These are phyloP conservation scores for Acmispon strigosus DNA, from an alignment of 306 rosid genomes.

Conservation along the genomic window DNA sequence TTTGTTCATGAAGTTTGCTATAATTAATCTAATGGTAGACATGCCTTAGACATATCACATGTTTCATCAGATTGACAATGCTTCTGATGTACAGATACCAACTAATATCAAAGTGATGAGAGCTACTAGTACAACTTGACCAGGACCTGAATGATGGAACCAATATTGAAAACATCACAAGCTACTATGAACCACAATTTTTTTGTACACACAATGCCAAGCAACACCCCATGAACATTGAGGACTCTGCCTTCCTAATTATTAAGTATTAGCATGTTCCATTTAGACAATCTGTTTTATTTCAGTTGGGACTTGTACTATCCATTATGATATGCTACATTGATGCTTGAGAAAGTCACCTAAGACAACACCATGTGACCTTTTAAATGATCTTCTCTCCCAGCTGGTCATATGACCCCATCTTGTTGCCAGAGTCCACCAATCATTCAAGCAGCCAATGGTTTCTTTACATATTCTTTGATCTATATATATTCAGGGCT, in stretches of 20 bases:
- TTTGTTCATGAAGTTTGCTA: not conserved
- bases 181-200: not conserved
- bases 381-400: not conserved
- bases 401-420: not conserved
- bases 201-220: not conserved
- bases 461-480: not conserved
- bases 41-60: conserved; percentile 21
- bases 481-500: conserved; percentile 24
- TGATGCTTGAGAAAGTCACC: conserved; percentile 10
- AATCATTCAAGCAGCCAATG: not conserved
- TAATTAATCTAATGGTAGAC: not conserved
- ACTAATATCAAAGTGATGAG: not conserved
- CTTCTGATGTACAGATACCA: not conserved
- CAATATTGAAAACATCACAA: not conserved
- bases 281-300: not conserved
- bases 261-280: not conserved
- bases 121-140: not conserved
- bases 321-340: not conserved
- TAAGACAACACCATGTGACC: conserved; percentile 34
- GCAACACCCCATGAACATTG: not conserved
- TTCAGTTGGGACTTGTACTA: not conserved
- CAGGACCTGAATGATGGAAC: not conserved
- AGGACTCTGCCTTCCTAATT: not conserved
- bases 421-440: not conserved
- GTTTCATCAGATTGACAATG: not conserved